Conservation (phyloP, 1,284 basidiomycete genomes). For the Salmacisia buchloeana region DNA sequence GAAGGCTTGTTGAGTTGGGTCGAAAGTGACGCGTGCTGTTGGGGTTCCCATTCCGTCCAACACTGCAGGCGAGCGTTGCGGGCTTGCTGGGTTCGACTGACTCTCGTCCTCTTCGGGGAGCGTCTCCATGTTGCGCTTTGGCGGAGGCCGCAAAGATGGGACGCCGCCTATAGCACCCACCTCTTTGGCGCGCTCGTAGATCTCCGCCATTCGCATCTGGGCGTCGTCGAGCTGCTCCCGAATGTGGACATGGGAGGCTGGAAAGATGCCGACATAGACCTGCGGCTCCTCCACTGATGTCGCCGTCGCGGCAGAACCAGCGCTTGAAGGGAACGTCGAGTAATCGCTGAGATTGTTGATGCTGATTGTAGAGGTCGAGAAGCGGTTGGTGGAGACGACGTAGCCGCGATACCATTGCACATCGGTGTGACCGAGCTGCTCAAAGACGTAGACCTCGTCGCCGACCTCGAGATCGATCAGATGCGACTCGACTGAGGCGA, state of each 20-base stretch:
- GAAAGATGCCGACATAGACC: conserved; percentile 93
- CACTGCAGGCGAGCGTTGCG: conserved; percentile 14
- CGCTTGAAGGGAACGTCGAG: conserved; percentile 25
- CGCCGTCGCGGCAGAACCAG: conserved; percentile 12
- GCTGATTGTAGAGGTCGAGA: conserved; percentile 26
- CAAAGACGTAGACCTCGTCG: conserved; percentile 81
- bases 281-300: conserved; percentile 58
- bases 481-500: conserved; percentile 25
- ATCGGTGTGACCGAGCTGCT: conserved; percentile 38
- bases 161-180: conserved; percentile 32
- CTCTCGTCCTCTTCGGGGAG: conserved; percentile 31
- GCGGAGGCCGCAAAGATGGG: conserved; percentile 14
- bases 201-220: conserved; percentile 72
- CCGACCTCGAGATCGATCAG: conserved; percentile 59
- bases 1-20: neutral
- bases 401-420: conserved; percentile 57
- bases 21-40: neutral
- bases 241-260: conserved; percentile 79
- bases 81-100: conserved; percentile 16
- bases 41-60: conserved; percentile 12
- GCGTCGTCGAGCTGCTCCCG: conserved; percentile 84
- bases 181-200: conserved; percentile 52
- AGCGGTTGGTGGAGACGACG: conserved; percentile 63
- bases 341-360: conserved; percentile 52
- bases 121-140: conserved; percentile 26